phyloP scores from a whole-genome alignment of 371 early-diverging fungal genomes.

The Mucor indicus region DNA sequence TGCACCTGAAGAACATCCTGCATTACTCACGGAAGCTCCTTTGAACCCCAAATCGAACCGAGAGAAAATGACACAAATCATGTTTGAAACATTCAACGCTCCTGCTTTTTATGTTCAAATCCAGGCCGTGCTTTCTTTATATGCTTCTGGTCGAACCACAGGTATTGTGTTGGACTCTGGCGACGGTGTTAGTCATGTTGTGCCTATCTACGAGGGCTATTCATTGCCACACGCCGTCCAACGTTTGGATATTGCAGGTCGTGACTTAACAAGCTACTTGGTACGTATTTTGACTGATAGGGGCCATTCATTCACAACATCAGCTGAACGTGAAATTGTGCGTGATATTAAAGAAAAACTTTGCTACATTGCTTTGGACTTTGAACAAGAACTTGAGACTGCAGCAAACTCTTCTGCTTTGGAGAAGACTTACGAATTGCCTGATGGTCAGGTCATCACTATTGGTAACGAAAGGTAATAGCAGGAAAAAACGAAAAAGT shows the following conservation, averaged over 20 bases:
- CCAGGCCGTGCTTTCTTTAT: constrained; percentile 97
- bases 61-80: constrained; percentile 99
- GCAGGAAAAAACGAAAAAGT: no score
- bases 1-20: constrained; percentile 97
- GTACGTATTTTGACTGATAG: constrained; percentile 98
- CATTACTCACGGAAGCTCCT: constrained; percentile 99
- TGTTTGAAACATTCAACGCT: constrained; percentile 99
- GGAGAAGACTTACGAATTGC: constrained; percentile 98
- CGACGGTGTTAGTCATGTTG: constrained; percentile 99
- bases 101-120: constrained; percentile 99
- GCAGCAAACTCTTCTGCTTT: constrained; percentile 89
- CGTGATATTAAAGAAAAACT: constrained; percentile 99
- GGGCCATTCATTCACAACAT: constrained; percentile 98
- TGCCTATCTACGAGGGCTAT: constrained; percentile 99
- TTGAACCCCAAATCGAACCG: constrained; percentile 99
- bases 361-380: constrained; percentile 98
- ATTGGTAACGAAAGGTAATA: constrained; percentile 95
- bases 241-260: constrained; percentile 93
- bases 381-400: constrained; percentile 98
- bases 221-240: constrained; percentile 98
- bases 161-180: constrained; percentile 99
- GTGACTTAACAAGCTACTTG: constrained; percentile 98
- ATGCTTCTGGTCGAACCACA: constrained; percentile 99
- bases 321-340: constrained; percentile 99
- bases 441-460: constrained; percentile 99